phyloP scores from a whole-genome alignment of 106 monocot species.

The Allium sativum region DNA sequence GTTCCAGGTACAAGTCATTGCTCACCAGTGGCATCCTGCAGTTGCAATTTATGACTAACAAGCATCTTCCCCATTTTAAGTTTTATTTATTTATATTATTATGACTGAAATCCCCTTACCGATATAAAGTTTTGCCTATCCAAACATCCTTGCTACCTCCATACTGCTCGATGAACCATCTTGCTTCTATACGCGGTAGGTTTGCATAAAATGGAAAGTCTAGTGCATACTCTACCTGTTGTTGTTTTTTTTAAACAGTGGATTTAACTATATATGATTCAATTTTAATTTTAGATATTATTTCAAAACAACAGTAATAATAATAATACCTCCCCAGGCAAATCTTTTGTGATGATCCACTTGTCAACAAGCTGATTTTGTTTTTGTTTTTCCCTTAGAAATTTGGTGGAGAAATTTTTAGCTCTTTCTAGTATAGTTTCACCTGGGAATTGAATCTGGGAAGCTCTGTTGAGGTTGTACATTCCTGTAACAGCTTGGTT shows the following conservation, averaged over 20 bases:
- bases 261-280: too few species aligned
- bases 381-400: slow-evolving; percentile 51
- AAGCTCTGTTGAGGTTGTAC: slow-evolving; percentile 82
- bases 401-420: slow-evolving; percentile 45
- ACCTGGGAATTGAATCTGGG: slow-evolving; percentile 47
- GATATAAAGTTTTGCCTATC: slow-evolving; percentile 96
- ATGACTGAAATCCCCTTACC: slow-evolving; percentile 17
- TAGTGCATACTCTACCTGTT: slow-evolving; percentile 69
- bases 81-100: not conserved
- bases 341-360: slow-evolving; percentile 92
- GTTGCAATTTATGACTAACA: not conserved
- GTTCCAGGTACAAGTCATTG: slow-evolving; percentile 56
- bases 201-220: slow-evolving; percentile 86
- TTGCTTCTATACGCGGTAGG: slow-evolving; percentile 74
- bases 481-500: slow-evolving; percentile 88
- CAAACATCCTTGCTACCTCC: slow-evolving; percentile 72
- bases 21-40: slow-evolving; percentile 79
- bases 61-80: not conserved
- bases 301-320: not conserved
- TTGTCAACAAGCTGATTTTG: slow-evolving; percentile 50
- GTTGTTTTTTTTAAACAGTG: not conserved
- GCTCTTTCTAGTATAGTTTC: slow-evolving; percentile 61
- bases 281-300: too few species aligned
- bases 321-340: slow-evolving; percentile 74
- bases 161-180: slow-evolving; percentile 71